Evolutionary conservation across 2,329 filamentous ascomycete genomes (phyloP).

Genomic region (Clonostachys sp.): DNA sequence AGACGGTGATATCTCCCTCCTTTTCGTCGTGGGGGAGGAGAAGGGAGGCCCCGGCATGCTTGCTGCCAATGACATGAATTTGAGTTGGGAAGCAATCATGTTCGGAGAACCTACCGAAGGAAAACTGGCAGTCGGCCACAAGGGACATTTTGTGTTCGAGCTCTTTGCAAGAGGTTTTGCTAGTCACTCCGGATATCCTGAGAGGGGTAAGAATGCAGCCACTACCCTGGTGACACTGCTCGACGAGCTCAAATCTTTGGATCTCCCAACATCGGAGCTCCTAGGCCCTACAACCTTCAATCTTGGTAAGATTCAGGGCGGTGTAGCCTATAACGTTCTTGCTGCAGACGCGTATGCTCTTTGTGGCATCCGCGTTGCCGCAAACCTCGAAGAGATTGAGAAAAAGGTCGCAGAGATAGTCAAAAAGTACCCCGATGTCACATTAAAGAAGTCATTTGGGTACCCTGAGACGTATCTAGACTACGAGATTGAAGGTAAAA

Average conservation of each 20-base stretch:
- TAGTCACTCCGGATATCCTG: slow-evolving; percentile 12
- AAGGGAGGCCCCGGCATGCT: slow-evolving; percentile 63
- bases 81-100: slow-evolving; percentile 56
- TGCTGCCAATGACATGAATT: slow-evolving; percentile 35
- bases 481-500: slow-evolving; percentile 5
- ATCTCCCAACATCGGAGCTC: slow-evolving; percentile 4
- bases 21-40: slow-evolving; percentile 64
- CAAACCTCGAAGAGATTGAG: slow-evolving; percentile 4
- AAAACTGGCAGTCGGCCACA: slow-evolving; percentile 67
- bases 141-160: slow-evolving; percentile 58
- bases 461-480: slow-evolving; percentile 8
- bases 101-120: slow-evolving; percentile 73
- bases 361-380: slow-evolving; percentile 5
- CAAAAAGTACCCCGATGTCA: slow-evolving; percentile 3
- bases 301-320: slow-evolving; percentile 7
- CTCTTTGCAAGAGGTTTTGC: slow-evolving; percentile 60
- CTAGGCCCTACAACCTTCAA: slow-evolving; percentile 8
- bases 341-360: slow-evolving; percentile 5
- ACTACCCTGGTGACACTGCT: slow-evolving; percentile 5
- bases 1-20: slow-evolving; percentile 35
- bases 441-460: slow-evolving; percentile 5
- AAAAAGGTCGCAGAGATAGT: slow-evolving; percentile 2
- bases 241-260: slow-evolving; percentile 9
- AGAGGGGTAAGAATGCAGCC: slow-evolving; percentile 8
- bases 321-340: slow-evolving; percentile 8